Evolutionary conservation across 148 eudicot genomes (phyloP).

Genomic region (Cornus florida): DNA sequence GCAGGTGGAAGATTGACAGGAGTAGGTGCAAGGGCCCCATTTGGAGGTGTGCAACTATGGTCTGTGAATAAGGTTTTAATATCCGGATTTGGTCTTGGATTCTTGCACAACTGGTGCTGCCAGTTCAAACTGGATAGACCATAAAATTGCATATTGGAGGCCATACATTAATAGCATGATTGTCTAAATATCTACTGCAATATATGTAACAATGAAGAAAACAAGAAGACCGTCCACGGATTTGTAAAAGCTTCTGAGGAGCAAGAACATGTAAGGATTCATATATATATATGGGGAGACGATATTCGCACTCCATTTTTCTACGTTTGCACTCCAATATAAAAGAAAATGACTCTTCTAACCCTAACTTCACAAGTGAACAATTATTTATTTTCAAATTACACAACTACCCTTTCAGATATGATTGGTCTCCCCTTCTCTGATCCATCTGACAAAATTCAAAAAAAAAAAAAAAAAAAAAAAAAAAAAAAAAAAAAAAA

Average conservation of each 20-base stretch:
- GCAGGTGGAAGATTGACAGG: conserved; percentile 67
- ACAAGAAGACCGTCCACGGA: background rate
- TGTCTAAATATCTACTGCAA: background rate
- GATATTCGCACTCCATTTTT: no score
- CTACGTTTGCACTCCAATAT: no score
- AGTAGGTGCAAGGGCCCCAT: conserved; percentile 72
- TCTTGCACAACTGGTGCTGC: conserved; percentile 96
- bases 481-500: no score
- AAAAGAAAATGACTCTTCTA: no score
- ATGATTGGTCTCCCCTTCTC: no score
- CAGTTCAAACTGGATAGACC: conserved; percentile 69
- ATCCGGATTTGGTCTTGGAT: conserved; percentile 87
- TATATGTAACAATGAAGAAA: background rate
- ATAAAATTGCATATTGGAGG: conserved; percentile 1
- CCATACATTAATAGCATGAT: background rate
- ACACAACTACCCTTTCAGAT: no score
- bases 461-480: no score
- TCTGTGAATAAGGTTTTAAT: conserved; percentile 85
- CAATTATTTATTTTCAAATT: no score
- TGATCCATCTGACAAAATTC: no score
- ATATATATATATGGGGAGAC: background rate
- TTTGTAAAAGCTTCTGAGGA: background rate
- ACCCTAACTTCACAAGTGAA: no score
- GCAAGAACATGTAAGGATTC: background rate
- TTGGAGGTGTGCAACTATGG: conserved; percentile 71